Base-by-base conservation (phyloP, 805 yeast species). In the Yarrowia bubula region DNA sequence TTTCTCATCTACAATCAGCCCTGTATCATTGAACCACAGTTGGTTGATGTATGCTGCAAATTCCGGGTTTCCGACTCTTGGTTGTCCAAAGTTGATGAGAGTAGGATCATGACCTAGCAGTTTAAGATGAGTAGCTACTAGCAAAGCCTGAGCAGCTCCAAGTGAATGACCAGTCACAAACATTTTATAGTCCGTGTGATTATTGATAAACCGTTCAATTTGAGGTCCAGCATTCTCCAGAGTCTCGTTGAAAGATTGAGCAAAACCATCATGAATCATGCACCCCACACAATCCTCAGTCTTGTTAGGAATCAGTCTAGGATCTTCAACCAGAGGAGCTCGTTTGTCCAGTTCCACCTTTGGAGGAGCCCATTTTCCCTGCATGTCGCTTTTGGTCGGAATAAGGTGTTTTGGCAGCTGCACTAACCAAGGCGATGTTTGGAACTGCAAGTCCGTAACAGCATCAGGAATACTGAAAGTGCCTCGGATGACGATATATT, bases 161-260 rank as follows among this genome's bases (percentile, higher is more conserved):
- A 57, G 33, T 1, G 63, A 57, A 32, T 57, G 63, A 6, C 63
- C 63, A 5, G 50, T 35, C 10, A 57, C 18, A 32, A 17, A 42
- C 38, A 57, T 50, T 15, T 37, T 57, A 28, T 57, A 57, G n/a
- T 57, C 63, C 2, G 63, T 32, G 31, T 43, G 32, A 31, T 48
- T 48, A 4, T 22, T 17, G 11, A 48, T 28, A 17, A 48, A 48
- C 11, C 35, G 11, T 13, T 48, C 41, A 35, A 48, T 32, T 35
- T 48, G 55, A 7, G 41, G 55, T 9, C 55, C 55, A 32, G 41
- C 55, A 4, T 48, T 48, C 3, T 9, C 15, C 17, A 48, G 13
- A 7, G 55, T 48, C 41, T 48, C 55, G 8, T 48, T 48, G 41
- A 48, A 48, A 0, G 55, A n/a, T 31, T 48, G 17, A 4, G 55